These are phyloP conservation scores for Backusella tarrabulga DNA, from an alignment of 192 early-diverging fungal genomes.

Conservation along the genomic window DNA sequence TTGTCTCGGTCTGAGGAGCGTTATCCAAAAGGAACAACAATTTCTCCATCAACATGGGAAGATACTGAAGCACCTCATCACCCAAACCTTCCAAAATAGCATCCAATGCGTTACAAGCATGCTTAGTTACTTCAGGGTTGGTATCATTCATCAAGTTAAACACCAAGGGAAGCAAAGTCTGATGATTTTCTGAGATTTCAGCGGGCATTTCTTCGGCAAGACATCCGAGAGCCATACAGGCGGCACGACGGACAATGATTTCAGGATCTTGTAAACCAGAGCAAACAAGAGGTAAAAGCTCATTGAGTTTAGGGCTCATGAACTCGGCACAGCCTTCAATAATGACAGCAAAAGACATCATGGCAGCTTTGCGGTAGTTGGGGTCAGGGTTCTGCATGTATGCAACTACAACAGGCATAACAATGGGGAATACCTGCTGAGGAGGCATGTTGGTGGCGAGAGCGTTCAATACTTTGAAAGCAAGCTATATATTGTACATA, in stretches of 20 bases:
- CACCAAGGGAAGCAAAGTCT: conserved; percentile 79
- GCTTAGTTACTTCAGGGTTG: conserved; percentile 69
- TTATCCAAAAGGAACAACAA: conserved; percentile 73
- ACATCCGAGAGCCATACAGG: conserved; percentile 82
- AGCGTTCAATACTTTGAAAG: conserved; percentile 70
- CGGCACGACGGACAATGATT: conserved; percentile 74
- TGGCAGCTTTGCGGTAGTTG: conserved; percentile 77
- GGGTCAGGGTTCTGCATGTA: conserved; percentile 82
- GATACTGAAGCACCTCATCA: conserved; percentile 75
- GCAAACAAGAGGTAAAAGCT: conserved; percentile 75
- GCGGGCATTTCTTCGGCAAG: conserved; percentile 79
- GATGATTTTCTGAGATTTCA: conserved; percentile 79
- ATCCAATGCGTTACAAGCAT: conserved; percentile 84
- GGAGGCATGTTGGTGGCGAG: conserved; percentile 83
- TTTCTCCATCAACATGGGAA: conserved; percentile 81
- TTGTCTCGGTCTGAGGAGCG: conserved; percentile 61
- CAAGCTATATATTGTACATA: conserved; percentile 8
- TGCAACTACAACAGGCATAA: conserved; percentile 66
- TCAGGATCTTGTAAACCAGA: conserved; percentile 81
- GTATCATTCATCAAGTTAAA: conserved; percentile 82
- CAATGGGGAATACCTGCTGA: conserved; percentile 82
- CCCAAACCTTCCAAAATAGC: conserved; percentile 87
- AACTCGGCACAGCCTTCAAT: conserved; percentile 88
- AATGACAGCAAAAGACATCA: conserved; percentile 80
- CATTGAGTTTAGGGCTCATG: conserved; percentile 73